Percentiles rank a stretch among this genome's conserved stretches.
Conservation (phyloP, 768 basidiomycete genomes). For the Strobilomyces dryophilus region DNA sequence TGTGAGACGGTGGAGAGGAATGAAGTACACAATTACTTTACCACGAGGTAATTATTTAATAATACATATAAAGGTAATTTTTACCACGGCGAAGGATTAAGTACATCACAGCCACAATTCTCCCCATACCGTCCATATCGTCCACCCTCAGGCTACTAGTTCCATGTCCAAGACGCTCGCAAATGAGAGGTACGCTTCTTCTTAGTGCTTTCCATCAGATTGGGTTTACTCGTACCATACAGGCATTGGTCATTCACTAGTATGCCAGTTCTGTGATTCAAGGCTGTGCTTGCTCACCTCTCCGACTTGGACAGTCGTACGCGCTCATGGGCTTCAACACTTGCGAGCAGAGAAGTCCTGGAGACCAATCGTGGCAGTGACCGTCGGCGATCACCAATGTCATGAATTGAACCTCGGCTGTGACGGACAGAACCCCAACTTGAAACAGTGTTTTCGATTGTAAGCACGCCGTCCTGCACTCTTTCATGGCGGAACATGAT, state of each 20-base stretch:
- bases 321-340: constrained; percentile 34
- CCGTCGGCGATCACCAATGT: constrained; percentile 46
- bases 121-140: too few species aligned
- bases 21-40: too few species aligned
- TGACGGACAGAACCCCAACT: constrained; percentile 69
- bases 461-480: constrained; percentile 29
- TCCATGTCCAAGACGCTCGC: too few species aligned
- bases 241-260: neutral
- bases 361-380: constrained; percentile 61
- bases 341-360: constrained; percentile 61
- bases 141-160: too few species aligned
- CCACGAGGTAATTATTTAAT: too few species aligned
- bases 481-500: neutral
- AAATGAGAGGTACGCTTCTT: too few species aligned
- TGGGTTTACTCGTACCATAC: too few species aligned
- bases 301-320: constrained; percentile 29
- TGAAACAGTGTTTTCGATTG: constrained; percentile 51
- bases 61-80: too few species aligned
- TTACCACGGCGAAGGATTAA: too few species aligned
- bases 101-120: too few species aligned
- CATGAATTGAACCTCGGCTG: constrained; percentile 58
- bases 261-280: neutral
- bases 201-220: neutral
- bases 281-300: neutral
- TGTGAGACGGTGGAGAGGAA: too few species aligned